Conservation (phyloP, 345 rosid genomes). For the Populus alba region DNA sequence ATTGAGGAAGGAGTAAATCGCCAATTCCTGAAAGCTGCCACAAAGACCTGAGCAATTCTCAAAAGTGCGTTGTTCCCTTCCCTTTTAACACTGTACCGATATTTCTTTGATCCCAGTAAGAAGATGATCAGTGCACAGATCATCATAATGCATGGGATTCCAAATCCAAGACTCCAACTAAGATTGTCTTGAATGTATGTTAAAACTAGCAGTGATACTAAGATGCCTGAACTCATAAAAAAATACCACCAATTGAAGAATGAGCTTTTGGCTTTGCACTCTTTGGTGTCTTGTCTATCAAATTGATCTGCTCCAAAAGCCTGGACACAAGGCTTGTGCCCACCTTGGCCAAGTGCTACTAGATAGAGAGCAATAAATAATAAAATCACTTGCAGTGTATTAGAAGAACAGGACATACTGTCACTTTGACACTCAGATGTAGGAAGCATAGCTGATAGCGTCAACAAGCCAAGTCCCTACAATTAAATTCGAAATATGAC, state of each 20-base stretch:
- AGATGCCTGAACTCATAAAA: slow-evolving; percentile 9
- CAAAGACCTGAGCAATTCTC: slow-evolving; percentile 21
- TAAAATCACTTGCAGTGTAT: slow-evolving; percentile 9
- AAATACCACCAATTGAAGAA: slow-evolving; percentile 33
- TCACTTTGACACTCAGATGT: slow-evolving; percentile 4
- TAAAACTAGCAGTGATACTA: slow-evolving; percentile 1
- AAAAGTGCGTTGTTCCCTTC: slow-evolving; percentile 14
- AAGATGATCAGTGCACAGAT: slow-evolving; percentile 11
- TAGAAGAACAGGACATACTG: neutral
- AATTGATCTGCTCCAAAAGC: slow-evolving; percentile 33
- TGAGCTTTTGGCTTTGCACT: slow-evolving; percentile 21
- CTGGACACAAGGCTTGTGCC: slow-evolving; percentile 29
- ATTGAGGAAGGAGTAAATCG: slow-evolving; percentile 2
- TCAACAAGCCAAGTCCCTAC: slow-evolving; percentile 29
- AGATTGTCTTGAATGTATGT: slow-evolving; percentile 28
- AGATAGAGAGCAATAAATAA: slow-evolving; percentile 25
- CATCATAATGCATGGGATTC: slow-evolving; percentile 28
- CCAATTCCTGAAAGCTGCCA: slow-evolving; percentile 16
- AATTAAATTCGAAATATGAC: no score
- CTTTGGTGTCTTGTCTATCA: slow-evolving; percentile 21
- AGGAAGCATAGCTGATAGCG: slow-evolving; percentile 20
- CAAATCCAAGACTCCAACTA: slow-evolving; percentile 28
- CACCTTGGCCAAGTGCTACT: slow-evolving; percentile 25
- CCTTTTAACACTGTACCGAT: slow-evolving; percentile 10
- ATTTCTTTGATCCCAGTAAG: slow-evolving; percentile 21